Evolutionary conservation across 495 filamentous ascomycete species (phyloP), one percentile per base, ranked within the genome.

Genomic region (Penicillium salamii): DNA sequence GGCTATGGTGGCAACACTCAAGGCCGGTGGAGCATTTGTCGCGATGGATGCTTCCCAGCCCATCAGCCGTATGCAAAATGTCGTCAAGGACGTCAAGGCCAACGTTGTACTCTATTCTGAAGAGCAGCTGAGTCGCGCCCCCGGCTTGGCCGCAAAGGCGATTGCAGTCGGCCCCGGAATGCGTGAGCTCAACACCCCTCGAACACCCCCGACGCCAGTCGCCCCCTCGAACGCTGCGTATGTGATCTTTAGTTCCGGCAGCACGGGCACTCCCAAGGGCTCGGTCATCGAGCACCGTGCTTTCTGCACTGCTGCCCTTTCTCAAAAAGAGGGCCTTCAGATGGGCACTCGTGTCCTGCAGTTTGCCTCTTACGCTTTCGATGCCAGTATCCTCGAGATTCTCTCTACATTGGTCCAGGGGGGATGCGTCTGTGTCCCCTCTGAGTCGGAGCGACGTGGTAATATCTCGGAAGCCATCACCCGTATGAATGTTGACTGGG

Each of bases 41-140:
- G 65, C 65, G 1, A 55, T 85, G 11, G 77, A 83, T 54, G 66
- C 73, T 3, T 59, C 59, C 0, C 65, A 77, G 29, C 80, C 82
- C 0, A 59, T 67, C 44, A 67, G 67, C 5, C 69, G 81, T 14
- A 58, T 80, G 39, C 58, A 67, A 20, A 65, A 58, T 19, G 75
- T 85, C 40, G 62, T 82, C 14, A 59, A 77, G 34, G 56, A 67
- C 37, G 59, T 65, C 1, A 34, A 53, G 6, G 61, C 66, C 2
- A 49, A 54, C n/a, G 37, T 66, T 4, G 54, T 70, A 2, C 35
- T 72, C 8, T 52, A 49, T 33, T 68, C 66, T 2, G 33, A 50
- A 15, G 33, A 49, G 17, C 38, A 58, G 33, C 45, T 47, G 18
- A 47, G 23, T 29, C 40, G 42, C n/a, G 46, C 44, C n/a, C 48